Conservation (phyloP, 2,329 filamentous ascomycete genomes). For the Xylaria sp. region DNA sequence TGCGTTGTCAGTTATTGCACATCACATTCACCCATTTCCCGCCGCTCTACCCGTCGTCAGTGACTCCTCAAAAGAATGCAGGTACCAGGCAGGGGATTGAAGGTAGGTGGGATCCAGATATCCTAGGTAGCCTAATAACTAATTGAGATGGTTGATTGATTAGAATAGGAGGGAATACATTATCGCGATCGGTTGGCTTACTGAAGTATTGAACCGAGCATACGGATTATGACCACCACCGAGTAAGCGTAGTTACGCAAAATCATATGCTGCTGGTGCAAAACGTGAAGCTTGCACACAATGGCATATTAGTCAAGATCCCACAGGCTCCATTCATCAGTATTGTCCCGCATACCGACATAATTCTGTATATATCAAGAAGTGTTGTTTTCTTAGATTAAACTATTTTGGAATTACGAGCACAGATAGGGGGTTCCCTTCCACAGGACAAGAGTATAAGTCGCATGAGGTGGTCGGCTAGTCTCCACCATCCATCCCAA, state of each 20-base stretch:
- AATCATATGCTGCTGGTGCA: neutral
- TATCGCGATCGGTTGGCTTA: neutral
- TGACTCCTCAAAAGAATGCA: neutral
- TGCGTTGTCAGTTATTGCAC: constrained; percentile 39
- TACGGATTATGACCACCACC: neutral
- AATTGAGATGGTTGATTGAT: neutral
- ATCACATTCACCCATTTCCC: neutral
- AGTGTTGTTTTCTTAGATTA: too few species aligned
- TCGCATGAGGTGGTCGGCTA: constrained; percentile 24
- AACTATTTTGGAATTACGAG: neutral
- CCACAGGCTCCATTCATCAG: too few species aligned
- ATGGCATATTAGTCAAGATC: neutral
- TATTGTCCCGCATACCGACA: neutral
- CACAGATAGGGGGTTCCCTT: neutral
- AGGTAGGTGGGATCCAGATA: neutral
- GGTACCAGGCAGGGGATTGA: neutral
- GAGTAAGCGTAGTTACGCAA: neutral
- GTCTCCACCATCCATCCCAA: constrained; percentile 9
- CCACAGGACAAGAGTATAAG: constrained; percentile 5
- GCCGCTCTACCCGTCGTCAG: neutral
- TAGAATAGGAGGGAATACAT: neutral
- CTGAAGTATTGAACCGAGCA: neutral
- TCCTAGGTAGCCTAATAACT: neutral
- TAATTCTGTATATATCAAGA: neutral
- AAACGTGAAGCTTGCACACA: neutral